Percentiles rank a stretch among this genome's conserved stretches.
These are phyloP conservation scores for Monosporascus ibericus DNA, from an alignment of 2,329 filamentous ascomycete species.

Conservation along the genomic window DNA sequence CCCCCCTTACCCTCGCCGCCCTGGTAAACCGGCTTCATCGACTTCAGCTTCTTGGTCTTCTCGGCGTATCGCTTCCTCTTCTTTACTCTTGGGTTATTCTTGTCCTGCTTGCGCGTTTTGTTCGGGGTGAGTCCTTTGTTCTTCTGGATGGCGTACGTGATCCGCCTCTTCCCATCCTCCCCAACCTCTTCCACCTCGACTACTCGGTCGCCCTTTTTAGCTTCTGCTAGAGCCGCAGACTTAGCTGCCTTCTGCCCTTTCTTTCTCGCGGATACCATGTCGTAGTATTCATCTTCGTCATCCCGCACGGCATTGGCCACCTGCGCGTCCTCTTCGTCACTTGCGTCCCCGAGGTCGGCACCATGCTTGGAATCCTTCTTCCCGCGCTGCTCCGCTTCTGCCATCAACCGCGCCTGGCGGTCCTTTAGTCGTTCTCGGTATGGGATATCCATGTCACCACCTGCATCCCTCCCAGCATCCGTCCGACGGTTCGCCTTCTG, in stretches of 20 bases:
- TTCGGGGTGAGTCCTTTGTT: slow-evolving; percentile 91
- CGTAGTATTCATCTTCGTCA: slow-evolving; percentile 74
- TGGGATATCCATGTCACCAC: slow-evolving; percentile 77
- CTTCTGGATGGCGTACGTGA: slow-evolving; percentile 91
- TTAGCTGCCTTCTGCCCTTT: slow-evolving; percentile 63
- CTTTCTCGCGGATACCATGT: slow-evolving; percentile 75
- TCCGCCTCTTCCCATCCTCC: slow-evolving; percentile 82
- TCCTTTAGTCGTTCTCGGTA: slow-evolving; percentile 85
- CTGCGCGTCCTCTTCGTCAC: slow-evolving; percentile 60
- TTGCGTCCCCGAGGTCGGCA: slow-evolving; percentile 61
- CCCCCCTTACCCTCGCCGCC: slow-evolving; percentile 79
- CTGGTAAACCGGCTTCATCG: slow-evolving; percentile 79
- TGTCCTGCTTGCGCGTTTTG: slow-evolving; percentile 72
- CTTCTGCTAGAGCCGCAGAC: slow-evolving; percentile 50
- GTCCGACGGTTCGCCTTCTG: slow-evolving; percentile 88
- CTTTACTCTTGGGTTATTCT: slow-evolving; percentile 92
- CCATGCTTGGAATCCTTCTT: slow-evolving; percentile 56
- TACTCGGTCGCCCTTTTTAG: slow-evolving; percentile 57
- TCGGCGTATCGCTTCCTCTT: slow-evolving; percentile 95
- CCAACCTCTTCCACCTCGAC: slow-evolving; percentile 65
- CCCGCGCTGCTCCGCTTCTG: slow-evolving; percentile 81
- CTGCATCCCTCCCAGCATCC: slow-evolving; percentile 64
- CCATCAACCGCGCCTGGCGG: slow-evolving; percentile 76
- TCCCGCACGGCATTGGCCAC: slow-evolving; percentile 44
- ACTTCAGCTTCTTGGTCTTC: slow-evolving; percentile 94